A percentile compares a stretch with the other conserved stretches of the same genome.
phyloP scores from a whole-genome alignment of 345 rosid genomes.

The Eucalyptus cloeziana region DNA sequence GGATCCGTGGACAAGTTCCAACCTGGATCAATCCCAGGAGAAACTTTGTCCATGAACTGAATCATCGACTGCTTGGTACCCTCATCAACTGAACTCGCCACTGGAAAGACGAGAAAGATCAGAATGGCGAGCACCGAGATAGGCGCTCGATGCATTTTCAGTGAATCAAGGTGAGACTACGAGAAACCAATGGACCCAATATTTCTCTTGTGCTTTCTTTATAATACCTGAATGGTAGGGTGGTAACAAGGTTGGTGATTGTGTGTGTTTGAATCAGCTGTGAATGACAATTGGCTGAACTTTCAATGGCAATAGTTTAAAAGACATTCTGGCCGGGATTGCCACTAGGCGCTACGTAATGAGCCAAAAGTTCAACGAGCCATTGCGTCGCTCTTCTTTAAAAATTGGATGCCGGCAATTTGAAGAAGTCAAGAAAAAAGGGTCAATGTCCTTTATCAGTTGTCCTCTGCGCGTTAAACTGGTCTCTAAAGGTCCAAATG shows the following conservation, averaged over 20 bases:
- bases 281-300: conserved; percentile 19
- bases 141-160: conserved; percentile 3
- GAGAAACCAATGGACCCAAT: not conserved
- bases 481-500: not conserved
- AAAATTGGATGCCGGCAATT: not conserved
- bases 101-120: conserved; percentile 3
- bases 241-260: not conserved
- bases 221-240: not conserved
- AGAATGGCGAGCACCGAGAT: conserved; percentile 11
- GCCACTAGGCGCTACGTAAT: not conserved
- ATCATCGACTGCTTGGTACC: conserved; percentile 21
- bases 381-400: not conserved
- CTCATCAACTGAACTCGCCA: conserved; percentile 13
- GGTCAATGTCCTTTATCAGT: not conserved
- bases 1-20: conserved; percentile 50
- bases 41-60: conserved; percentile 32
- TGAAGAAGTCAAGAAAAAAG: not conserved
- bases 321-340: not conserved
- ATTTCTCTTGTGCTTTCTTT: not conserved
- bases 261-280: not conserved
- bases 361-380: not conserved
- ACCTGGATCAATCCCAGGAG: conserved; percentile 27
- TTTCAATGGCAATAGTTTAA: not conserved
- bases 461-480: not conserved
- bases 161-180: not conserved